phyloP scores from a whole-genome alignment of 2,329 filamentous ascomycete species.

The Dryadomyces sulphureus region DNA sequence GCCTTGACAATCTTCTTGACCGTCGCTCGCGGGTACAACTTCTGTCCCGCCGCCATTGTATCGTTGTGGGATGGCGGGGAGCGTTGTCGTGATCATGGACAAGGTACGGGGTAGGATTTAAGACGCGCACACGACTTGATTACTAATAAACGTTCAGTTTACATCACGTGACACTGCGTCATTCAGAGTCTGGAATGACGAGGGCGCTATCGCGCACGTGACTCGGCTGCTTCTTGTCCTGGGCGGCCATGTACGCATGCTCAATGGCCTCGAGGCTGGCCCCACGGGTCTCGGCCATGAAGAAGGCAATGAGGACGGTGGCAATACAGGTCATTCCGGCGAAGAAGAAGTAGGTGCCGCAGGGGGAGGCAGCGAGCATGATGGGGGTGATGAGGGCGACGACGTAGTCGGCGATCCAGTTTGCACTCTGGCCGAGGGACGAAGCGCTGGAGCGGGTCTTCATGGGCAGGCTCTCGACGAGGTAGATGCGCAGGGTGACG shows the following conservation, averaged over 20 bases:
- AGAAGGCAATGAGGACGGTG: slow-evolving; percentile 20
- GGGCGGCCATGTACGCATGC: slow-evolving; percentile 3
- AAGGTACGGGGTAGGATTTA: neutral
- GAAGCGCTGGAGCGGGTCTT: slow-evolving; percentile 38
- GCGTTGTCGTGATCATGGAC: neutral
- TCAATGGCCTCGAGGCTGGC: slow-evolving; percentile 26
- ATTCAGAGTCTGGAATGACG: no score
- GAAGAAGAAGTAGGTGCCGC: slow-evolving; percentile 31
- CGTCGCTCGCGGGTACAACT: slow-evolving; percentile 69
- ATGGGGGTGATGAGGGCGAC: slow-evolving; percentile 29
- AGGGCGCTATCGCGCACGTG: no score
- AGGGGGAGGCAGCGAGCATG: slow-evolving; percentile 22
- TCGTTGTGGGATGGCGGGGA: no score
- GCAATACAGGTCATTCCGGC: slow-evolving; percentile 23
- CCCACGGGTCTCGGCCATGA: slow-evolving; percentile 28
- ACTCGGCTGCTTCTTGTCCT: neutral
- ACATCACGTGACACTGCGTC: neutral
- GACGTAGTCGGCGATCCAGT: slow-evolving; percentile 33
- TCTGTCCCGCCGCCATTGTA: slow-evolving; percentile 48
- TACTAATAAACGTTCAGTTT: neutral
- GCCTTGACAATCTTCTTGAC: slow-evolving; percentile 85
- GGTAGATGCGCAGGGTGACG: slow-evolving; percentile 36
- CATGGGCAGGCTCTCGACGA: slow-evolving; percentile 40
- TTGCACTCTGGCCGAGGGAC: slow-evolving; percentile 35
- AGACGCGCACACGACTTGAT: neutral